phyloP scores from a whole-genome alignment of 805 yeast species.

The Komagataella pastoris region DNA sequence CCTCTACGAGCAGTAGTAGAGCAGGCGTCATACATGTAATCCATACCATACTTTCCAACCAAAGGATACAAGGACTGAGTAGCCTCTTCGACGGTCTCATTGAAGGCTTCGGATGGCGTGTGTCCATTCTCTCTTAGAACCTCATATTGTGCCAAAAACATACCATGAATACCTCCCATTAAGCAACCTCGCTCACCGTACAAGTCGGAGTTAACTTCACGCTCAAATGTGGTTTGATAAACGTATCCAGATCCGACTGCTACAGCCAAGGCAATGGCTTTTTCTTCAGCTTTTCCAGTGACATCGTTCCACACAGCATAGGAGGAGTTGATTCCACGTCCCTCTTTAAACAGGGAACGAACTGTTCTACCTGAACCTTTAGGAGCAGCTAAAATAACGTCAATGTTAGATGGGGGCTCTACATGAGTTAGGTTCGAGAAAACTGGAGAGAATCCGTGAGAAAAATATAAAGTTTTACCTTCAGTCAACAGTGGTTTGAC shows the following conservation, averaged over 20 bases:
- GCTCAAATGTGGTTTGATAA: conserved; percentile 98
- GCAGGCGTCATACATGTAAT: conserved; percentile 99
- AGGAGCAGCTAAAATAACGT: conserved; percentile 98
- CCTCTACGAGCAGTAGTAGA: conserved; percentile 99
- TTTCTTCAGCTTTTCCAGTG: conserved; percentile 97
- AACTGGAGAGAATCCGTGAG: conserved; percentile 99
- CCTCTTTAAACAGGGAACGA: conserved; percentile 98
- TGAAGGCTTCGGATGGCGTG: conserved; percentile 99
- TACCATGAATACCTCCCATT: conserved; percentile 99
- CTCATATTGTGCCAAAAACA: conserved; percentile 99
- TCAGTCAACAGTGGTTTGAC: conserved; percentile 87
- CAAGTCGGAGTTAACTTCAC: conserved; percentile 97
- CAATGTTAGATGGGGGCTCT: conserved; percentile 88
- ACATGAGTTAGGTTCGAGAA: conserved; percentile 96
- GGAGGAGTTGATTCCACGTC: conserved; percentile 99
- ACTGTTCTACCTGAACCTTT: conserved; percentile 99
- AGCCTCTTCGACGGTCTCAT: conserved; percentile 99
- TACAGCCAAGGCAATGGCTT: conserved; percentile 95
- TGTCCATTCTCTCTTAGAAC: conserved; percentile 99
- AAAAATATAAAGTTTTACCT: conserved; percentile 97
- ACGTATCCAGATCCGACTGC: conserved; percentile 99
- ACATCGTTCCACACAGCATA: conserved; percentile 99
- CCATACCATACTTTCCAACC: conserved; percentile 99
- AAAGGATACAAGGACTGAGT: conserved; percentile 98
- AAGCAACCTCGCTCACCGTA: conserved; percentile 99